Evolutionary conservation across 2,329 filamentous ascomycete genomes (phyloP).

Genomic region (Exophiala sideris): DNA sequence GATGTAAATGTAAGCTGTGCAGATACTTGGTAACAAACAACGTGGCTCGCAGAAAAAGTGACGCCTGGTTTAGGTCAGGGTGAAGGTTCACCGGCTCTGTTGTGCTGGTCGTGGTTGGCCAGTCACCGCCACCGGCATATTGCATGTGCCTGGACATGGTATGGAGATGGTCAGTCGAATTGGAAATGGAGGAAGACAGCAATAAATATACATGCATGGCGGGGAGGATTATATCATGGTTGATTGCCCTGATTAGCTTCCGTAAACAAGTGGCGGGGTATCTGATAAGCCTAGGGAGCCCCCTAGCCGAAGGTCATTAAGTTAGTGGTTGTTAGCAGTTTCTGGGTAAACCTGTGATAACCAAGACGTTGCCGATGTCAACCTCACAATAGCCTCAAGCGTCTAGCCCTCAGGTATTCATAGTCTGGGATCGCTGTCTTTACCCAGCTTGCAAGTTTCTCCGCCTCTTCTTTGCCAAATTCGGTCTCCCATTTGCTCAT

Average conservation of each 20-base stretch:
- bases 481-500: slow-evolving; percentile 36
- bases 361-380: too few species aligned
- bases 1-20: too few species aligned
- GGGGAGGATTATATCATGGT: background rate
- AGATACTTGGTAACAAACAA: background rate
- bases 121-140: too few species aligned
- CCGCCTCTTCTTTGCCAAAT: slow-evolving; percentile 32
- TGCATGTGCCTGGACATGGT: too few species aligned
- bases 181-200: too few species aligned
- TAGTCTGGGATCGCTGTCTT: slow-evolving; percentile 39
- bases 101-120: too few species aligned
- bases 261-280: background rate
- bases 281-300: background rate
- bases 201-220: background rate
- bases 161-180: too few species aligned
- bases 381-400: background rate
- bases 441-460: slow-evolving; percentile 31
- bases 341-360: too few species aligned
- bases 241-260: background rate
- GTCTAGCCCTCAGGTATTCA: slow-evolving; percentile 34
- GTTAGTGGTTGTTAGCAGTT: too few species aligned
- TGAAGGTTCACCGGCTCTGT: too few species aligned
- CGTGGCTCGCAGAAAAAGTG: background rate
- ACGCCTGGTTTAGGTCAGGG: too few species aligned
- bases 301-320: background rate